Percentiles rank a stretch among this genome's conserved stretches.
These are phyloP conservation scores for Candida sithepensis DNA, from an alignment of 805 yeast species.

Conservation along the genomic window DNA sequence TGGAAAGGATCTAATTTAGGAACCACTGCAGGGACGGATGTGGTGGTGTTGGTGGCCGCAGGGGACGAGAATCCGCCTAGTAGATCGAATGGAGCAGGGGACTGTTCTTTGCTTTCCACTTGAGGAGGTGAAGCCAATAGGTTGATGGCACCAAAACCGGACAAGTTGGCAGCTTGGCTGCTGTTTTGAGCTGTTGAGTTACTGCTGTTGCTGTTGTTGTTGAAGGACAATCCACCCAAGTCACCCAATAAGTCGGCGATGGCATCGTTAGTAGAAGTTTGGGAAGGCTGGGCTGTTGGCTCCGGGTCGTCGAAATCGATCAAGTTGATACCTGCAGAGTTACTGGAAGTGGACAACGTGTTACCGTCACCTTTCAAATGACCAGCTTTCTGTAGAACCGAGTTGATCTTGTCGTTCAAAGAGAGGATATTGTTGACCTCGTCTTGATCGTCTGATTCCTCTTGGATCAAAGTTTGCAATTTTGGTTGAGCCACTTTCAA, in stretches of 20 bases:
- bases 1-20: constrained; percentile 32
- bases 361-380: constrained; percentile 67
- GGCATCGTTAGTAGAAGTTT: constrained; percentile 34
- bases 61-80: constrained; percentile 14
- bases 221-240: constrained; percentile 57
- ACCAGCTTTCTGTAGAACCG: constrained; percentile 62
- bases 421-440: constrained; percentile 59
- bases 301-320: constrained; percentile 38
- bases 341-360: constrained; percentile 30
- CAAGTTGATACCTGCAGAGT: constrained; percentile 4
- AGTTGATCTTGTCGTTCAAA: constrained; percentile 73
- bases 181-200: background rate
- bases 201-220: constrained; percentile 3
- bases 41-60: constrained; percentile 5
- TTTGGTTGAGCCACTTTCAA: constrained; percentile 85
- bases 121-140: constrained; percentile 29
- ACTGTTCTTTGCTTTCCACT: constrained; percentile 13
- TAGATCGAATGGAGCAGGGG: constrained; percentile 12
- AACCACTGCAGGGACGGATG: constrained; percentile 1
- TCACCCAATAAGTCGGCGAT: constrained; percentile 73
- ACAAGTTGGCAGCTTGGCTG: constrained; percentile 10
- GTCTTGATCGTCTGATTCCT: constrained; percentile 68
- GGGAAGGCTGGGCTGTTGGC: constrained; percentile 13
- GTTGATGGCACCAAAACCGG: constrained; percentile 29
- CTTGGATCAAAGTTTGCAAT: constrained; percentile 77